Percentiles rank a stretch among this genome's conserved stretches.
phyloP scores from a whole-genome alignment of 176 grass and related monocot species.

The Thinopyrum elongatum region DNA sequence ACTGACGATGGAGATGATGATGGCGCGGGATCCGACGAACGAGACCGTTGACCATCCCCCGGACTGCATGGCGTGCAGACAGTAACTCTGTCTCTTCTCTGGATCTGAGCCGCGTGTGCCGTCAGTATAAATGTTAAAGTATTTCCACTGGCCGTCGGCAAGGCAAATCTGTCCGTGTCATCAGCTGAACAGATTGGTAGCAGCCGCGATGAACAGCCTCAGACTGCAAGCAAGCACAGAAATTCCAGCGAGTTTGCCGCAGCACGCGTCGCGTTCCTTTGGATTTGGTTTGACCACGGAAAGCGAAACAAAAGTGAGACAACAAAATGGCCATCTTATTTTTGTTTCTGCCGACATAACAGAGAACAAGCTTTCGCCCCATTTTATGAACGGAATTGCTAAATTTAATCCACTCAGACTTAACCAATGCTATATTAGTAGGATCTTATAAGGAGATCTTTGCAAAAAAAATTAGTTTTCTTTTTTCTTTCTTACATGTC shows the following conservation, averaged over 20 bases:
- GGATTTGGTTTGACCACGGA: background rate
- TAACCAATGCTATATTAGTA: no score
- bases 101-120: background rate
- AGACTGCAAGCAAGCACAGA: constrained; percentile 16
- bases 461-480: no score
- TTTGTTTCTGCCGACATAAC: background rate
- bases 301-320: background rate
- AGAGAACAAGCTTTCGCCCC: no score
- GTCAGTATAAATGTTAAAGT: no score
- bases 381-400: no score
- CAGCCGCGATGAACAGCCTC: no score
- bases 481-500: no score
- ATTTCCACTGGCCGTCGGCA: no score
- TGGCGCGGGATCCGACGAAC: background rate
- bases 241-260: constrained; percentile 5
- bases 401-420: no score
- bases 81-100: constrained; percentile 7
- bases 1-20: background rate
- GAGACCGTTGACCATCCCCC: background rate
- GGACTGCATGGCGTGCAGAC: background rate
- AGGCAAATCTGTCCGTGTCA: no score
- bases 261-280: background rate
- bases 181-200: no score
- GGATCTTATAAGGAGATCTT: no score
- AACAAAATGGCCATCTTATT: background rate